Evolutionary conservation across 108 stramenopile genomes (phyloP).

Genomic region (Aurantiochytrium sp.): DNA sequence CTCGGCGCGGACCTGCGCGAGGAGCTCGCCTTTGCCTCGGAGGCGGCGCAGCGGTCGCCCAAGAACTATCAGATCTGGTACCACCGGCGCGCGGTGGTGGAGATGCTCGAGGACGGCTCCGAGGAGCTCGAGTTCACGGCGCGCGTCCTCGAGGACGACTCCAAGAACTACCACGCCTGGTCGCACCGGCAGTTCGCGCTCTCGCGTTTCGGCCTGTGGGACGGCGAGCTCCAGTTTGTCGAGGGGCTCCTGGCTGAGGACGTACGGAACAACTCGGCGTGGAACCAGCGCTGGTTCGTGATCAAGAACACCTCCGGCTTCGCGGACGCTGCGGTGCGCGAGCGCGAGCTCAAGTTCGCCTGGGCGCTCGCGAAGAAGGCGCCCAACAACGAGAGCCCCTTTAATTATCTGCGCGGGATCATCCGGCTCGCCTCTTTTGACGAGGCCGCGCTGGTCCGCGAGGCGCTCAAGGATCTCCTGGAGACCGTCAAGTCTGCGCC

Average conservation of each 20-base stretch:
- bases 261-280: conserved; percentile 92
- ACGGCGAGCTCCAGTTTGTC: conserved; percentile 69
- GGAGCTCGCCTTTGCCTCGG: conserved; percentile 69
- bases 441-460: not conserved
- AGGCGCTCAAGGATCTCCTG: not conserved
- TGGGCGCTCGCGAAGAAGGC: conserved; percentile 30
- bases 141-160: conserved; percentile 71
- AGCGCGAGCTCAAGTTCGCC: conserved; percentile 41
- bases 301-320: conserved; percentile 6
- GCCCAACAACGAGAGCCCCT: conserved; percentile 52
- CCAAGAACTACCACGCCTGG: conserved; percentile 99
- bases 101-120: conserved; percentile 50
- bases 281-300: conserved; percentile 97
- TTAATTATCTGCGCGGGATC: conserved; percentile 51
- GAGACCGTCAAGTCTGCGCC: not conserved
- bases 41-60: conserved; percentile 57
- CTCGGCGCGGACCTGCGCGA: conserved; percentile 36
- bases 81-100: conserved; percentile 85
- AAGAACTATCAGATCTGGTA: conserved; percentile 99
- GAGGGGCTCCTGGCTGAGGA: conserved; percentile 68
- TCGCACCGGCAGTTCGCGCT: conserved; percentile 86
- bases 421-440: not conserved
- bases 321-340: not conserved
- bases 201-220: conserved; percentile 55
- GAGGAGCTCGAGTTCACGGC: conserved; percentile 76